phyloP scores from a whole-genome alignment of 2,329 filamentous ascomycete species.

The Colletotrichum sp. region DNA sequence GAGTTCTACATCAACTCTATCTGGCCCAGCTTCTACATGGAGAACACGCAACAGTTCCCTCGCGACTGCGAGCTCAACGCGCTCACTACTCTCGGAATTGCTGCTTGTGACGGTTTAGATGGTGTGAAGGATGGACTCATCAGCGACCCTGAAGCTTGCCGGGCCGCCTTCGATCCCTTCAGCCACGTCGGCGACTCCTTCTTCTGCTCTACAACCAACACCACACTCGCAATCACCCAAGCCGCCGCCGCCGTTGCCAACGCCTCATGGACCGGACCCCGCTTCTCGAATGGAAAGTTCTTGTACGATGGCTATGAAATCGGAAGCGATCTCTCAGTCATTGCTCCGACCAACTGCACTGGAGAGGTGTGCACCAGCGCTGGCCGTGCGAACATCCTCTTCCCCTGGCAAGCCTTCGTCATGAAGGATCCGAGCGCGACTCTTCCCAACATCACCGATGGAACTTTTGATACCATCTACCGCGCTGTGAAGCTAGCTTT shows the following conservation, averaged over 20 bases:
- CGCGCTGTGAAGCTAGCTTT: not conserved
- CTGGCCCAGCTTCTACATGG: not conserved
- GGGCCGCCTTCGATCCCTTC: conserved; percentile 24
- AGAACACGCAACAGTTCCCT: not conserved
- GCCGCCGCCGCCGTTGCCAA: not conserved
- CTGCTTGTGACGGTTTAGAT: not conserved
- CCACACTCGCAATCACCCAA: not conserved
- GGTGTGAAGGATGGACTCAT: conserved; percentile 5
- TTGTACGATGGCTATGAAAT: not conserved
- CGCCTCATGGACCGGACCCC: not conserved
- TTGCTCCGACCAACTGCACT: not conserved
- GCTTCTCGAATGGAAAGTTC: not conserved
- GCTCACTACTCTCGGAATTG: conserved; percentile 24
- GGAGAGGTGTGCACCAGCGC: not conserved
- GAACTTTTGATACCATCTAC: not conserved
- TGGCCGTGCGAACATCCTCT: not conserved
- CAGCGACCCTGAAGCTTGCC: not conserved
- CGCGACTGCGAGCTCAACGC: conserved; percentile 27
- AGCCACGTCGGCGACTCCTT: conserved; percentile 1
- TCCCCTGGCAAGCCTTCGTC: not conserved
- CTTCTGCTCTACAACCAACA: conserved; percentile 20
- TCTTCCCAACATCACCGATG: not conserved
- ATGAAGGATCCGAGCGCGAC: not conserved
- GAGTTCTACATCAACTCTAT: not conserved
- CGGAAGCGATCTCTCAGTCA: not conserved